Conservation (phyloP, 2,329 filamentous ascomycete genomes). For the Blumeriella jaapii region DNA sequence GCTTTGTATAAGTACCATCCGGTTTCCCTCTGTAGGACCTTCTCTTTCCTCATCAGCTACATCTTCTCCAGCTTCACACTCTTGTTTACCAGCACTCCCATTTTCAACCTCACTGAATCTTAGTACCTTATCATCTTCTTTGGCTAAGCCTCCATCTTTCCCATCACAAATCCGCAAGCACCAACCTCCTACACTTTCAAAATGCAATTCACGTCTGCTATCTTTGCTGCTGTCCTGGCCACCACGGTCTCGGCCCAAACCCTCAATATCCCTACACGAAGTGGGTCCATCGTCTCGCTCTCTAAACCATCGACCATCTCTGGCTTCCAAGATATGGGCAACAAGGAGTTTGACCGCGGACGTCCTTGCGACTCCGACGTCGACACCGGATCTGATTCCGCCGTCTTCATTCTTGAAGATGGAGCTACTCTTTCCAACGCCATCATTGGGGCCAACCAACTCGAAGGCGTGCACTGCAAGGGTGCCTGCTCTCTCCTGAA, state of each 20-base stretch:
- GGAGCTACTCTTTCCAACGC: slow-evolving; percentile 41
- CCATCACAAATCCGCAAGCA: no score
- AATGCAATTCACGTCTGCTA: slow-evolving; percentile 15
- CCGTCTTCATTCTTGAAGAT: slow-evolving; percentile 40
- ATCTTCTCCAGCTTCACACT: no score
- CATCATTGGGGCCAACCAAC: slow-evolving; percentile 40
- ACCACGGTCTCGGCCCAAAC: slow-evolving; percentile 13
- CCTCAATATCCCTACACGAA: slow-evolving; percentile 15
- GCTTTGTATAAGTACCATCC: no score
- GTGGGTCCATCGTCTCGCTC: slow-evolving; percentile 10
- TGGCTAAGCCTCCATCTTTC: no score
- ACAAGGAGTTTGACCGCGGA: slow-evolving; percentile 19
- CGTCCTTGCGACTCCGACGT: slow-evolving; percentile 14
- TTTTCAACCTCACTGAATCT: no score
- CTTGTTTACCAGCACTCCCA: no score
- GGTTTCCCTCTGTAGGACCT: no score
- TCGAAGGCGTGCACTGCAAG: slow-evolving; percentile 40
- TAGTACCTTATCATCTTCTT: no score
- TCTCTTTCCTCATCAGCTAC: no score
- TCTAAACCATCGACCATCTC: slow-evolving; percentile 9
- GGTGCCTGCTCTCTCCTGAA: slow-evolving; percentile 36
- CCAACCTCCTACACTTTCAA: slow-evolving; percentile 5
- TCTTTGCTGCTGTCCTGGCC: slow-evolving; percentile 13
- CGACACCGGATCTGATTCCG: slow-evolving; percentile 23
- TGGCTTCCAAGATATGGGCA: slow-evolving; percentile 14